Base-by-base conservation (phyloP, 225 moss, liverwort and hornwort species). In the Ulota crispa region DNA sequence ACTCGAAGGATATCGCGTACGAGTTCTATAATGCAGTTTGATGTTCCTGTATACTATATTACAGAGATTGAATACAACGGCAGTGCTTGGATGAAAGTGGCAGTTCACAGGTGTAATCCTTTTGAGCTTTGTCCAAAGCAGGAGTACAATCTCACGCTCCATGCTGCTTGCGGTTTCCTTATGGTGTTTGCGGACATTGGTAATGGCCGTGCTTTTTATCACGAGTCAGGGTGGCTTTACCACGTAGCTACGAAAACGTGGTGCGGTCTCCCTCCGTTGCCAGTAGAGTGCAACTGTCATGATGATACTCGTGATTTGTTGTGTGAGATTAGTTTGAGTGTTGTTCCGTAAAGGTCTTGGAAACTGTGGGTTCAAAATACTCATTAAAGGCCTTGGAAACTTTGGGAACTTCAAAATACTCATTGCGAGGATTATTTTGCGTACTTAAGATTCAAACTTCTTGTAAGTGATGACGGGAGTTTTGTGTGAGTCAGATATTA, bases 311-410 rank as follows among this genome's bases (percentile, higher is more conserved):
- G 43, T 43, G 37, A 54, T 66, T 10, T 52, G 2, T 15, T 77
- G 36, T 66, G 66, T 37, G 77, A 78, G 53, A 10, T 66, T 18
- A 78, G 66, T 34, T 66, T 65, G 26, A 78, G 66, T 54, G 77
- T 36, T 53, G 16, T 37, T 26, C 77, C 77, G 12, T 66, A 3
- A 53, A 66, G 65, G 18, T 53, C 42, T 14, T 75, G 28, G 19
- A 61, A 16, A 43, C 1, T 20, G 28, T 45, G 9, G 30, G 61
- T 21, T 45, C 21, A 4, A 8, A 7, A 26, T 4, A 45, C 8
- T 45, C 30, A 2, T 45, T 63, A 3, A 53, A 66, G 65, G 18
- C 65, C 42, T 14, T 75, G 28, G 19, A 61, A 16, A 43, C 1
- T 20, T 20, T 45, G 9, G 30, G 61, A n/a, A n/a, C n/a, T 21